Base-by-base conservation (phyloP, 2,329 filamentous ascomycete genomes). In the Ceratocystis smalleyi region DNA sequence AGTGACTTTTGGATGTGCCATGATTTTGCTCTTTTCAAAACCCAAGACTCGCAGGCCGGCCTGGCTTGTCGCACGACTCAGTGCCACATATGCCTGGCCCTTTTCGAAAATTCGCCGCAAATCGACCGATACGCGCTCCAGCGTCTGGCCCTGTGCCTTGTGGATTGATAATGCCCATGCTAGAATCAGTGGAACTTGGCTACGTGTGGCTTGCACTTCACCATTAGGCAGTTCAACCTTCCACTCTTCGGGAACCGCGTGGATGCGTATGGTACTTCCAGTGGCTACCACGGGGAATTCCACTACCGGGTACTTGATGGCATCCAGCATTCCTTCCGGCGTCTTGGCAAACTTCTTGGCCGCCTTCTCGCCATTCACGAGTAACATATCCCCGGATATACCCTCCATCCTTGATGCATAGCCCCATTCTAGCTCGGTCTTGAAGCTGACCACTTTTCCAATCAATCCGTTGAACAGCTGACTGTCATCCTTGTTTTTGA, bases 81-180 rank as follows among this genome's bases (percentile, higher is more conserved):
- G 83, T 62, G 94, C 94, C 62, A 99, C 94, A 71, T 99, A 99
- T 5, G 94, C 94, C 74, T 99, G 94, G 0, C 94, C 94, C 74
- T 96, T 96, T 73, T 99, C 94, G 70, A 99, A 99, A 0, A 96
- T 89, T 67, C 84, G 87, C 35, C 90, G 88, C 0, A 99, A 79
- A 72, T 99, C 91, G 30, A 99, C 94, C 71, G 95, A 95, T 66
- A 99, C 94, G 61, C 92, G 82, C 71, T 95, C 91, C 30, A 96
- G 77, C 0, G 92, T 97, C 73, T 97, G 92, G 1, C 92, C 92
- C 73, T 97, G 92, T 0, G 94, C 94, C 75, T 99, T 99, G 78
- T 99, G 94, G 66, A 99, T 99, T 0, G 91, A 96, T 22, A 99
- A 77, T 1, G 94, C 94, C 94, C 94, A 99, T 0, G 94, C 94